phyloP scores from a whole-genome alignment of 192 early-diverging fungal genomes.

The Paraglomus brasilianum region DNA sequence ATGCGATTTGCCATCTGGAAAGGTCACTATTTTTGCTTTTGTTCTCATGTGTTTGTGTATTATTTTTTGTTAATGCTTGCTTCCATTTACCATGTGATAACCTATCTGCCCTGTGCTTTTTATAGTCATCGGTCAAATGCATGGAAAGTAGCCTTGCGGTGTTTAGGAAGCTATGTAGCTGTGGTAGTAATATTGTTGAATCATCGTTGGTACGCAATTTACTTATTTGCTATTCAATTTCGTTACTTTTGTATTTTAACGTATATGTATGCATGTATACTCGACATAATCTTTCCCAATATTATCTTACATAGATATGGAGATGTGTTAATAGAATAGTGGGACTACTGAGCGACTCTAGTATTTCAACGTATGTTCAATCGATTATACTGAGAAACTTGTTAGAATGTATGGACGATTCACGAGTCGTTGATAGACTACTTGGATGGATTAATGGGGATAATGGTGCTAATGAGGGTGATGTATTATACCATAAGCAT shows the following conservation, averaged over 20 bases:
- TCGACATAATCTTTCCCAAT: no score
- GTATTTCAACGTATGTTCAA: conserved; percentile 24
- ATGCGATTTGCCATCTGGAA: conserved; percentile 29
- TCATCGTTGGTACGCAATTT: conserved; percentile 18
- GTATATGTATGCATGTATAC: no score
- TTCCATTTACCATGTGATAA: not conserved
- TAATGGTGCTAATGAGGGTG: not conserved
- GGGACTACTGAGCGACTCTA: conserved; percentile 8
- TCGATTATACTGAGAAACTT: conserved; percentile 19
- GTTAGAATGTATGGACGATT: conserved; percentile 31
- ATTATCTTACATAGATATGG: no score
- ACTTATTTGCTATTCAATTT: no score
- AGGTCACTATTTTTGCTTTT: conserved; percentile 29
- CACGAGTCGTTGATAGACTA: conserved; percentile 28
- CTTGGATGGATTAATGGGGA: conserved; percentile 15
- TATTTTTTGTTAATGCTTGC: conserved; percentile 15
- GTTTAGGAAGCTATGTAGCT: conserved; percentile 29
- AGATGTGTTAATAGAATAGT: not conserved
- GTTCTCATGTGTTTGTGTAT: conserved; percentile 5
- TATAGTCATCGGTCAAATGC: conserved; percentile 30
- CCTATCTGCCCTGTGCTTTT: conserved; percentile 4
- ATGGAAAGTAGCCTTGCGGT: conserved; percentile 27
- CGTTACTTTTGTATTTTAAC: no score
- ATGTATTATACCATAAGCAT: conserved; percentile 9
- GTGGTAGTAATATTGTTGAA: conserved; percentile 28